Conservation (phyloP, 2,329 filamentous ascomycete genomes). For the Aspergillus niger region DNA sequence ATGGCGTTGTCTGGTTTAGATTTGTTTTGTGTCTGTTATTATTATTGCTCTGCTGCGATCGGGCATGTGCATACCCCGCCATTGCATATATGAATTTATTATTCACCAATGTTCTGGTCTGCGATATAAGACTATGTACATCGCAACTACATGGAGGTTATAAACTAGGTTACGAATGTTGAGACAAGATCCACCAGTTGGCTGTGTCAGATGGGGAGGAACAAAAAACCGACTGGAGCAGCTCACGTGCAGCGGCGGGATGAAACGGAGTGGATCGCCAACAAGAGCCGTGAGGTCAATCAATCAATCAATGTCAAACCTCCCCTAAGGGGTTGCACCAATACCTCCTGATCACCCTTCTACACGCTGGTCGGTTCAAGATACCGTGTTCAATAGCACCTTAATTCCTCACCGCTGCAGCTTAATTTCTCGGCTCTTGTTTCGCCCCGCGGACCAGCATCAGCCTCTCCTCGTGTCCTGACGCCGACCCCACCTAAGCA, state of each 20-base stretch:
- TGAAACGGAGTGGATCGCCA: constrained; percentile 10
- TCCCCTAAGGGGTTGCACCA: constrained; percentile 1
- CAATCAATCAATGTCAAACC: constrained; percentile 10
- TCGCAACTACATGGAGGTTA: too few species aligned
- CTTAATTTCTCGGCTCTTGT: background rate
- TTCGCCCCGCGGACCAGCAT: background rate
- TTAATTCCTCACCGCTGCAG: constrained; percentile 4
- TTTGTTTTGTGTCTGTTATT: constrained; percentile 15
- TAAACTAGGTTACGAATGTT: background rate
- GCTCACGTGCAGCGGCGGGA: constrained; percentile 10
- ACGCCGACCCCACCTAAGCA: constrained; percentile 22
- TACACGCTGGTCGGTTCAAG: constrained; percentile 1
- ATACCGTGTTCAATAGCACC: constrained; percentile 7
- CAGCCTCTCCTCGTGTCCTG: constrained; percentile 8
- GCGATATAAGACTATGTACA: too few species aligned
- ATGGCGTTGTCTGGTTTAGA: constrained; percentile 36
- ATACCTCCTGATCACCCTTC: background rate
- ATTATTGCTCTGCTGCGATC: constrained; percentile 27
- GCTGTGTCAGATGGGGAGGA: background rate
- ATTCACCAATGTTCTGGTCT: constrained; percentile 1
- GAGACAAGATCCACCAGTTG: constrained; percentile 1
- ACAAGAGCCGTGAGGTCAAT: background rate
- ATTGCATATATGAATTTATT: constrained; percentile 33
- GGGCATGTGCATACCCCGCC: constrained; percentile 39
- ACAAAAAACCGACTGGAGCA: too few species aligned